phyloP scores from a whole-genome alignment of 2,329 filamentous ascomycete genomes.

The Pseudopithomyces chartarum region DNA sequence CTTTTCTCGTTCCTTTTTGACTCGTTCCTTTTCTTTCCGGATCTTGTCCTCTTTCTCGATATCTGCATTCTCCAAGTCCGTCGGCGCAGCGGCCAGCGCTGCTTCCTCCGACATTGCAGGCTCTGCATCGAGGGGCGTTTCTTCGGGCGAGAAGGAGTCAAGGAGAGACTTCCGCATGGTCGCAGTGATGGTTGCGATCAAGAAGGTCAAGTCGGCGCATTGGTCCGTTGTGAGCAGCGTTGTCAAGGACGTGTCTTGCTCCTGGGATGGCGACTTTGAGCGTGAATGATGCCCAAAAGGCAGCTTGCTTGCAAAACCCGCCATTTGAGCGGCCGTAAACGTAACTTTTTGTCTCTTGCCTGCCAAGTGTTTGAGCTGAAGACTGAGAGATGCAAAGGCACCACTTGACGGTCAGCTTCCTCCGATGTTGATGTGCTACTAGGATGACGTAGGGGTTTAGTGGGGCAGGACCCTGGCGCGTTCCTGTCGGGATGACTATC shows the following conservation, averaged over 20 bases:
- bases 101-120: slow-evolving; percentile 28
- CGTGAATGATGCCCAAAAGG: slow-evolving; percentile 41
- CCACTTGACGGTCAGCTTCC: background rate
- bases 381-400: too few species aligned
- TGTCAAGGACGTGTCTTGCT: slow-evolving; percentile 45
- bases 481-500: background rate
- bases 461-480: background rate
- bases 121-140: slow-evolving; percentile 19
- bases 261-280: slow-evolving; percentile 24
- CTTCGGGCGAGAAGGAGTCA: slow-evolving; percentile 47
- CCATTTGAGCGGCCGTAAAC: slow-evolving; percentile 26
- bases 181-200: slow-evolving; percentile 55
- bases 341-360: too few species aligned
- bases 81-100: slow-evolving; percentile 27
- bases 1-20: slow-evolving; percentile 34
- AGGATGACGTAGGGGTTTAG: slow-evolving; percentile 8
- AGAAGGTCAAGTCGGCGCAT: slow-evolving; percentile 53
- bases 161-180: slow-evolving; percentile 53
- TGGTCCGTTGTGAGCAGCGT: slow-evolving; percentile 53
- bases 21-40: slow-evolving; percentile 13
- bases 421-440: slow-evolving; percentile 1
- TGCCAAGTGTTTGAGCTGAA: too few species aligned
- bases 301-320: slow-evolving; percentile 38
- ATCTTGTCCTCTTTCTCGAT: slow-evolving; percentile 38
- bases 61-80: slow-evolving; percentile 27